Conservation (phyloP, 2,329 filamentous ascomycete species). For the Fusarium metavorans region DNA sequence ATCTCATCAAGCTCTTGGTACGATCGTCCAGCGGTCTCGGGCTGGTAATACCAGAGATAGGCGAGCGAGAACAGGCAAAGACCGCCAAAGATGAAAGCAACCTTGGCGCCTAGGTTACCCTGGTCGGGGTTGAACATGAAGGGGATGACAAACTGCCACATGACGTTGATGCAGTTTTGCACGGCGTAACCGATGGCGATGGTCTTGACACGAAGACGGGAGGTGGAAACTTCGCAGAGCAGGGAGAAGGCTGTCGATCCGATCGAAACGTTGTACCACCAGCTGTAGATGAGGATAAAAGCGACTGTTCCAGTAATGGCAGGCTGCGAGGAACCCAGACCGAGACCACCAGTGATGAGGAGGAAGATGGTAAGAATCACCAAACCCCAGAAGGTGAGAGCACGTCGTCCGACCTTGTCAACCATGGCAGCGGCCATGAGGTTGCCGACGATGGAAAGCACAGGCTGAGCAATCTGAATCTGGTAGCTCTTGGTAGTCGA, state of each 20-base stretch:
- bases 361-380: slow-evolving; percentile 20
- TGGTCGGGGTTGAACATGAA: slow-evolving; percentile 33
- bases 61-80: slow-evolving; percentile 17
- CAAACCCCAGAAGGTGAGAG: slow-evolving; percentile 23
- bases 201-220: slow-evolving; percentile 29
- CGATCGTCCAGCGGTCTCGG: slow-evolving; percentile 35
- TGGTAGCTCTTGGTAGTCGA: slow-evolving; percentile 4
- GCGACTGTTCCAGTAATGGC: slow-evolving; percentile 8
- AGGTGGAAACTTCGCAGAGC: slow-evolving; percentile 24
- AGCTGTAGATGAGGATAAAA: slow-evolving; percentile 26
- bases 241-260: slow-evolving; percentile 23
- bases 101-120: slow-evolving; percentile 27
- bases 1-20: slow-evolving; percentile 36
- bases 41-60: slow-evolving; percentile 29
- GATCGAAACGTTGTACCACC: slow-evolving; percentile 27
- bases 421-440: slow-evolving; percentile 21
- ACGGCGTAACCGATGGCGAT: slow-evolving; percentile 26
- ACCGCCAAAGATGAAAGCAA: slow-evolving; percentile 31
- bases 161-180: slow-evolving; percentile 27
- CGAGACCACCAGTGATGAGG: slow-evolving; percentile 15
- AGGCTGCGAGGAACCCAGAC: slow-evolving; percentile 2
- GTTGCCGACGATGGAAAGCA: slow-evolving; percentile 17
- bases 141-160: slow-evolving; percentile 31
- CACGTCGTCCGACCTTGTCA: slow-evolving; percentile 20
- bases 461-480: slow-evolving; percentile 12